phyloP scores from a whole-genome alignment of 2,329 filamentous ascomycete species.

The Sarocladium strictum region DNA sequence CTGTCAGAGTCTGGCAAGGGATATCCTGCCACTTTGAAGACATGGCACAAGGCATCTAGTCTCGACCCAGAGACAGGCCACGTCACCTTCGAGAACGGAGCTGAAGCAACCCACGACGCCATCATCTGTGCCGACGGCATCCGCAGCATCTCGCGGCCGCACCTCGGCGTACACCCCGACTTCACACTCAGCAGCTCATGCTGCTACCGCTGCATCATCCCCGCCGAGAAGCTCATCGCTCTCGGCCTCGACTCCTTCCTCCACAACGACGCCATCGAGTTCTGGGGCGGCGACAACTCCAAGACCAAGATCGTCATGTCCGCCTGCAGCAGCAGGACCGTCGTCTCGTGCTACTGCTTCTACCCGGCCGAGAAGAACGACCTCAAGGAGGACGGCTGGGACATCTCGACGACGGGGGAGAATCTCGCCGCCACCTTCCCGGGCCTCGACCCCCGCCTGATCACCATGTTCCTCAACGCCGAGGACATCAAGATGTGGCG shows the following conservation, averaged over 20 bases:
- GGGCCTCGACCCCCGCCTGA: constrained; percentile 48
- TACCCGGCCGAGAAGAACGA: constrained; percentile 54
- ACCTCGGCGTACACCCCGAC: constrained; percentile 49
- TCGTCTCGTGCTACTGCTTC: constrained; percentile 62
- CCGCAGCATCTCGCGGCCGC: constrained; percentile 48
- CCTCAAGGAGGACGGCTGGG: constrained; percentile 51
- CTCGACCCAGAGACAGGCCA: constrained; percentile 44
- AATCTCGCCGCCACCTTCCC: constrained; percentile 53
- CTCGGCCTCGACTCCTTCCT: constrained; percentile 53
- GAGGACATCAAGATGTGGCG: constrained; percentile 57
- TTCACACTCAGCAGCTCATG: constrained; percentile 47
- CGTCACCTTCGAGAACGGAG: constrained; percentile 45
- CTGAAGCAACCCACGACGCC: constrained; percentile 42
- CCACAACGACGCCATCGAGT: constrained; percentile 51
- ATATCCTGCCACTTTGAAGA: constrained; percentile 39
- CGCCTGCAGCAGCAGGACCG: constrained; percentile 53
- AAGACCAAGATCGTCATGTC: constrained; percentile 59
- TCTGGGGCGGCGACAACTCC: constrained; percentile 56
- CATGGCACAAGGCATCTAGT: constrained; percentile 44
- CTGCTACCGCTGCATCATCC: constrained; percentile 56
- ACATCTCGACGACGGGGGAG: constrained; percentile 41
- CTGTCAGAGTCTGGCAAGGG: constrained; percentile 44
- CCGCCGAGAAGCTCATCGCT: constrained; percentile 44
- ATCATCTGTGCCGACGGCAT: constrained; percentile 58
- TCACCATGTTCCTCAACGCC: constrained; percentile 48